phyloP scores from a whole-genome alignment of 441 rosid species.

The Pelargonium myrrhifolium region DNA sequence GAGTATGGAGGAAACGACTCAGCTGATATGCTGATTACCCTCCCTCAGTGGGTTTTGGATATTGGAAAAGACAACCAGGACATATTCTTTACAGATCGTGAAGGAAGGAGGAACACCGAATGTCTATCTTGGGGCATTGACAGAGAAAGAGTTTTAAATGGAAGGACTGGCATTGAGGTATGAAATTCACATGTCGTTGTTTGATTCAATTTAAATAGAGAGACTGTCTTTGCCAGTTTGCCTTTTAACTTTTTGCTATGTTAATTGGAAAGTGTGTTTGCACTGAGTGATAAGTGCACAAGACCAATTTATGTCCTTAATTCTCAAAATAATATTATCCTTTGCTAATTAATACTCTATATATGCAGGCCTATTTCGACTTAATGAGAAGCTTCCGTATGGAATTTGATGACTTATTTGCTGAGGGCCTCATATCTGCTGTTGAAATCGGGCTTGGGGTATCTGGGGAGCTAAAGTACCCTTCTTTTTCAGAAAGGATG shows the following conservation, averaged over 20 bases:
- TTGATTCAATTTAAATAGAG: not conserved
- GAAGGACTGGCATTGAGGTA: conserved; percentile 76
- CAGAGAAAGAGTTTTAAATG: conserved; percentile 59
- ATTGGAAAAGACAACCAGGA: conserved; percentile 62
- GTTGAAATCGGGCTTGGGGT: conserved; percentile 74
- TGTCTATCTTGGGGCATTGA: conserved; percentile 67
- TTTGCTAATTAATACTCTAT: conserved; percentile 18
- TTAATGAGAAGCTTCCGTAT: conserved; percentile 77
- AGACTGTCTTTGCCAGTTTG: not conserved
- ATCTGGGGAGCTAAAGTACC: conserved; percentile 61
- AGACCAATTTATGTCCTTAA: not conserved
- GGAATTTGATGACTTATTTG: conserved; percentile 61
- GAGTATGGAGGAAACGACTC: conserved; percentile 53
- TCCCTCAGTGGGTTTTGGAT: conserved; percentile 69
- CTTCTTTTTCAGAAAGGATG: conserved; percentile 60
- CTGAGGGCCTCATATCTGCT: conserved; percentile 48
- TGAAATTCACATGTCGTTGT: not conserved
- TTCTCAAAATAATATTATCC: not conserved
- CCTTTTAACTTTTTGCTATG: conserved; percentile 7
- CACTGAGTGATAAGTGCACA: not conserved
- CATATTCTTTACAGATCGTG: conserved; percentile 61
- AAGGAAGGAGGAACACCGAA: conserved; percentile 60
- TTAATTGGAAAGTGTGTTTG: conserved; percentile 5
- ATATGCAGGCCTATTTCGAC: conserved; percentile 57
- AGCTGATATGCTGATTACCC: conserved; percentile 34